These are phyloP conservation scores for Cyclotella baltica DNA, from an alignment of 108 stramenopile species.

Conservation along the genomic window DNA sequence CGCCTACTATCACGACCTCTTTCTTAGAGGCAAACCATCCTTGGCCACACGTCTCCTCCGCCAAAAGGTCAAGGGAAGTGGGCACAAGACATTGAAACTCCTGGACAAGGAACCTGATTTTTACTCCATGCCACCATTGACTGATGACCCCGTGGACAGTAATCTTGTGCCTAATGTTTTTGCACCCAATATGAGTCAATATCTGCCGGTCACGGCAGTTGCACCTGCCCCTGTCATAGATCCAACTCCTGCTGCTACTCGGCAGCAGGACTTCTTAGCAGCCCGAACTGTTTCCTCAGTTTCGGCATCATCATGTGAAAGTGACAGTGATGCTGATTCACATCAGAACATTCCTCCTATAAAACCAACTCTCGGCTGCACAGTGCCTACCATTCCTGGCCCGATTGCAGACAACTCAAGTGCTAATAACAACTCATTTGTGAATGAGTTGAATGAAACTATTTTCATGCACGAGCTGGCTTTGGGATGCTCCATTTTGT, in stretches of 20 bases:
- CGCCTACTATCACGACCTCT: conserved; percentile 69
- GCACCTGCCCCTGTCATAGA: neutral
- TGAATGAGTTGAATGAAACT: conserved; percentile 31
- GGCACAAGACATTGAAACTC: conserved; percentile 58
- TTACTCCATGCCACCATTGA: conserved; percentile 65
- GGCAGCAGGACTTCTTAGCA: neutral
- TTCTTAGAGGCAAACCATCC: conserved; percentile 63
- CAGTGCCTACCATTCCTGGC: no score
- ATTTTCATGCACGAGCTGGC: conserved; percentile 54
- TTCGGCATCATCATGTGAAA: neutral
- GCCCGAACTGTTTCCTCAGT: neutral
- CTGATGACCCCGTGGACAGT: neutral
- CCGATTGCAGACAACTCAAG: no score
- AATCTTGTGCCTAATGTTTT: conserved; percentile 4
- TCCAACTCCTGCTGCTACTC: neutral
- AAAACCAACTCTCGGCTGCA: no score
- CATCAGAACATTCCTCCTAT: no score
- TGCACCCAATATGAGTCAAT: neutral
- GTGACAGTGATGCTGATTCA: no score
- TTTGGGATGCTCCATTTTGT: conserved; percentile 46
- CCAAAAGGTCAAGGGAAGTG: conserved; percentile 81
- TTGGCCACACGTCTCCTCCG: conserved; percentile 61
- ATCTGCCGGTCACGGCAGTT: conserved; percentile 1
- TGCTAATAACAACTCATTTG: neutral
- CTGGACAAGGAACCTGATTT: conserved; percentile 72